A percentile compares a stretch with the other conserved stretches of the same genome.
Conservation (phyloP, 23 red algal genomes). For the Agarophyton chilense region DNA sequence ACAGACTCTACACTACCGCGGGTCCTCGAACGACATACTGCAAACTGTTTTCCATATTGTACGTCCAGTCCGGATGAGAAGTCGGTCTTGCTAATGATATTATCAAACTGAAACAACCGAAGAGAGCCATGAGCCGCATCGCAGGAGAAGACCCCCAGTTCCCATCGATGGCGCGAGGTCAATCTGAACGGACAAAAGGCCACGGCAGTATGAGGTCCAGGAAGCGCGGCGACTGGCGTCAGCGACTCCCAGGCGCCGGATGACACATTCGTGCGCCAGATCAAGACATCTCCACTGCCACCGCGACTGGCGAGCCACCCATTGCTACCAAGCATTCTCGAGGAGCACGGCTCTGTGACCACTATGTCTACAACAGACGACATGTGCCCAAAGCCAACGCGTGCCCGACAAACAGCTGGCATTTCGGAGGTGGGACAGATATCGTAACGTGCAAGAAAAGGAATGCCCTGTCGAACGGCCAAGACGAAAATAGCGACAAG, state of each 20-base stretch:
- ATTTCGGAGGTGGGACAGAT: conserved; percentile 59
- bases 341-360: conserved; percentile 24
- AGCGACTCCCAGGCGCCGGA: conserved; percentile 36
- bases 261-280: conserved; percentile 55
- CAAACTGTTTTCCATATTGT: conserved; percentile 26
- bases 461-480: conserved; percentile 44
- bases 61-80: conserved; percentile 36
- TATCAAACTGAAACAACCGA: conserved; percentile 47
- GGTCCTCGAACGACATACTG: conserved; percentile 24
- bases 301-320: conserved; percentile 71
- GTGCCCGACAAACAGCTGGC: conserved; percentile 59
- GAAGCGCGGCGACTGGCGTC: conserved; percentile 31
- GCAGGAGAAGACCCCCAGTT: conserved; percentile 39
- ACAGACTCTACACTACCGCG: conserved; percentile 5
- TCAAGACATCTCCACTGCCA: conserved; percentile 34
- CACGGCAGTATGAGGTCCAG: conserved; percentile 71
- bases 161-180: conserved; percentile 29
- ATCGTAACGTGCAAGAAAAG: conserved; percentile 68
- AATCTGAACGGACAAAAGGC: conserved; percentile 35
- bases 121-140: conserved; percentile 47
- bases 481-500: conserved; percentile 58
- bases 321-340: conserved; percentile 17
- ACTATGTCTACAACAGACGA: conserved; percentile 27
- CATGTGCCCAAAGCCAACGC: conserved; percentile 56
- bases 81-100: conserved; percentile 26